A percentile compares a stretch with the other conserved stretches of the same genome.
Evolutionary conservation across 768 basidiomycete species (phyloP).

Genomic region (Xerocomellus intermedius): DNA sequence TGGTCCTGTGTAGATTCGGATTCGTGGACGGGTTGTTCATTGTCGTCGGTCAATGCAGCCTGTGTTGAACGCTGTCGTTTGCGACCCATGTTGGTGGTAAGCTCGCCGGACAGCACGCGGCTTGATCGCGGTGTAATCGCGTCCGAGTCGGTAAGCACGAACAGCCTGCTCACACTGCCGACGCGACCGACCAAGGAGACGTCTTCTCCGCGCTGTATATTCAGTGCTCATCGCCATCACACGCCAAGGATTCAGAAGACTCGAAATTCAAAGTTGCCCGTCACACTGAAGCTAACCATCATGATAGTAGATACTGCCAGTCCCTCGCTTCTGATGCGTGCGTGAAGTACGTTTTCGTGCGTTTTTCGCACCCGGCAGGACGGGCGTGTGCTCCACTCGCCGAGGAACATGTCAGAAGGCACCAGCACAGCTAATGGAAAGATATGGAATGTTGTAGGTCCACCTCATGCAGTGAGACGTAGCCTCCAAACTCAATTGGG

Average conservation of each 20-base stretch:
- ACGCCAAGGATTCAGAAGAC: too few species aligned
- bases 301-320: neutral
- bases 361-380: neutral
- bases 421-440: constrained; percentile 1
- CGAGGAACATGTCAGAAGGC: neutral
- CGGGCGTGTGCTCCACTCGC: too few species aligned
- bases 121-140: constrained; percentile 2
- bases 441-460: constrained; percentile 10
- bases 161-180: neutral
- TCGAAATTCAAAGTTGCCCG: neutral
- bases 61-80: constrained; percentile 49
- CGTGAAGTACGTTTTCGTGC: neutral
- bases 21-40: constrained; percentile 22
- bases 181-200: neutral
- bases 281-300: neutral
- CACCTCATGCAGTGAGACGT: neutral
- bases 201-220: neutral
- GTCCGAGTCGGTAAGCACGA: neutral
- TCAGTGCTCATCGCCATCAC: neutral
- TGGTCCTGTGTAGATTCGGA: constrained; percentile 9
- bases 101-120: constrained; percentile 1
- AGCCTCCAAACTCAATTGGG: neutral
- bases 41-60: constrained; percentile 33
- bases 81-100: constrained; percentile 29
- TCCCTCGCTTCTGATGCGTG: neutral